These are phyloP conservation scores for Kwoniella bestiolae DNA, from an alignment of 768 basidiomycete species.

Conservation along the genomic window DNA sequence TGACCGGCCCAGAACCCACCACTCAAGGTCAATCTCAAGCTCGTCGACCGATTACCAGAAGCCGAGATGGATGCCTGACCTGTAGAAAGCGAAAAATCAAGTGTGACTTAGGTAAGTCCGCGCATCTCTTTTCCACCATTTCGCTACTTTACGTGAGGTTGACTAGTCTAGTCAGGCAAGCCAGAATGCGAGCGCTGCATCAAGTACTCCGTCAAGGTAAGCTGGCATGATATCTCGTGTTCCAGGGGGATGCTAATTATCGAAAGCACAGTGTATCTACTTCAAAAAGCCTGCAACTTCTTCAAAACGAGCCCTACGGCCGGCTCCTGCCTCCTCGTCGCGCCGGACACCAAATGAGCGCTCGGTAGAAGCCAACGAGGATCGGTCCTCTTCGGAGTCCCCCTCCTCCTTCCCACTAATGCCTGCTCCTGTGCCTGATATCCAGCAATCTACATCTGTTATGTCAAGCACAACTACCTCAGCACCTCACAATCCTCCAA, in stretches of 20 bases:
- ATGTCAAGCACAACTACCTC: background rate
- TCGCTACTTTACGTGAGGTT: background rate
- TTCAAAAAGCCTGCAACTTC: background rate
- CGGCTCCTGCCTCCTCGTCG: background rate
- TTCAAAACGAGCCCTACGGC: background rate
- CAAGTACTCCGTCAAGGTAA: slow-evolving; percentile 27
- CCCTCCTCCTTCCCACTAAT: background rate
- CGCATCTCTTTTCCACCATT: background rate
- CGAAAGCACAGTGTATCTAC: background rate
- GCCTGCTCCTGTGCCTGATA: background rate
- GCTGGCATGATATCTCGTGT: background rate
- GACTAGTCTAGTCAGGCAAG: background rate
- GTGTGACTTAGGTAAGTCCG: slow-evolving; percentile 31
- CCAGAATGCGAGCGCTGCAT: slow-evolving; percentile 30
- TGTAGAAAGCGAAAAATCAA: slow-evolving; percentile 29
- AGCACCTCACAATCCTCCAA: background rate
- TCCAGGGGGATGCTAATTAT: background rate
- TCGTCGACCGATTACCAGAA: slow-evolving; percentile 3
- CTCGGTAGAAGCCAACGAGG: background rate
- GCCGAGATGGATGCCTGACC: slow-evolving; percentile 25
- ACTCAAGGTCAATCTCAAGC: background rate
- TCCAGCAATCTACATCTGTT: background rate
- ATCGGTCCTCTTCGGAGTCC: background rate
- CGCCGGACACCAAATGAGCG: background rate
- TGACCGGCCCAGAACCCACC: background rate